A percentile compares a stretch with the other conserved stretches of the same genome.
Conservation (phyloP, 345 rosid species). For the Limnanthes douglasii region DNA sequence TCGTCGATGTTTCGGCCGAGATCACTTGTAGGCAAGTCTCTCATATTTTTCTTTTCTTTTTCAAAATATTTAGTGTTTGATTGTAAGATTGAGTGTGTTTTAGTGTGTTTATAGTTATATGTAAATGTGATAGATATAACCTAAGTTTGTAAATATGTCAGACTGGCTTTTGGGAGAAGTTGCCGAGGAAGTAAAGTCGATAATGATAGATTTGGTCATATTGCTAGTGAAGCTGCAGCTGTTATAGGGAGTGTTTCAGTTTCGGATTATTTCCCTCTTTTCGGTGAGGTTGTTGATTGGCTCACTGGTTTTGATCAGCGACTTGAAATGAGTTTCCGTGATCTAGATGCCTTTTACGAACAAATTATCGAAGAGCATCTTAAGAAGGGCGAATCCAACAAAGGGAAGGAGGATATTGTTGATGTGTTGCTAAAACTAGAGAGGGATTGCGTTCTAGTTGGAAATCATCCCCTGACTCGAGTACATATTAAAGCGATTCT, state of each 20-base stretch:
- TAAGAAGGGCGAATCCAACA: slow-evolving; percentile 4
- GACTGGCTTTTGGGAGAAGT: slow-evolving; percentile 21
- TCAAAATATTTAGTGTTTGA: too few relatives aligned
- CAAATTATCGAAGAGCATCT: slow-evolving; percentile 20
- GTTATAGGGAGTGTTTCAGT: slow-evolving; percentile 8
- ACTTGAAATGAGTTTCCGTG: slow-evolving; percentile 6
- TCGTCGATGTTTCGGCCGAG: slow-evolving; percentile 2
- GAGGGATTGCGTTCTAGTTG: too few relatives aligned
- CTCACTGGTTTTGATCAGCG: too few relatives aligned
- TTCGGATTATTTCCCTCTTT: slow-evolving; percentile 15
- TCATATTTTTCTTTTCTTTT: too few relatives aligned
- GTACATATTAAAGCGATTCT: too few relatives aligned
- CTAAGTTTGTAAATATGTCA: too few relatives aligned
- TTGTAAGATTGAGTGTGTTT: too few relatives aligned
- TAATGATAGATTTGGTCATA: slow-evolving; percentile 2
- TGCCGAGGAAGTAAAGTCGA: slow-evolving; percentile 7
- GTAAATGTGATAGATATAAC: too few relatives aligned
- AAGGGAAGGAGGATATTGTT: slow-evolving; percentile 13
- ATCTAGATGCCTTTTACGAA: slow-evolving; percentile 16
- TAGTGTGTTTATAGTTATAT: too few relatives aligned
- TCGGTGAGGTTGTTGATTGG: slow-evolving; percentile 22
- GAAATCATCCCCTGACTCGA: too few relatives aligned
- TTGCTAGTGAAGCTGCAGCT: slow-evolving; percentile 11
- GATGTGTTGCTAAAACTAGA: too few relatives aligned
- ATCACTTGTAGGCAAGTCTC: too few relatives aligned